Percentiles rank a stretch among this genome's conserved stretches.
phyloP scores from a whole-genome alignment of 805 yeast species.

The Phaffomyces opuntiae region DNA sequence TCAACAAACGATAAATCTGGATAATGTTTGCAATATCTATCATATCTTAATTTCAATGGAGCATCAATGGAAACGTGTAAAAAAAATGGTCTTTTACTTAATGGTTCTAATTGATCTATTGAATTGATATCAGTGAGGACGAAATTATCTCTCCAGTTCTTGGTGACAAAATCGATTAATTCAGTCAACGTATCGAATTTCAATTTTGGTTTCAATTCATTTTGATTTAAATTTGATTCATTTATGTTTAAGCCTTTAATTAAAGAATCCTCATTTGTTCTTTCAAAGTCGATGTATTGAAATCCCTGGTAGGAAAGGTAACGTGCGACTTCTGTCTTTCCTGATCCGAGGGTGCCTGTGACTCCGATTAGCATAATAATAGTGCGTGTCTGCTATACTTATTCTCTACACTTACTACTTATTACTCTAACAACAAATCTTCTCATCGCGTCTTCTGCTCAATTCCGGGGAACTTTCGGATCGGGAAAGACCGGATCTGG shows the following conservation, averaged over 20 bases:
- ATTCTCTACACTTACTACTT: too few relatives aligned
- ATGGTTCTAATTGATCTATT: constrained; percentile 34
- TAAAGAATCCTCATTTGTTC: constrained; percentile 2
- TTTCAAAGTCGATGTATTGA: constrained; percentile 24
- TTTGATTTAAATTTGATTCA: constrained; percentile 7
- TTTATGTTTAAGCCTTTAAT: constrained; percentile 12
- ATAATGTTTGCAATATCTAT: constrained; percentile 23
- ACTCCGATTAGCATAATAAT: constrained; percentile 61
- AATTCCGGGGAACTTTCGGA: too few relatives aligned
- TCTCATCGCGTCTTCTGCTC: too few relatives aligned
- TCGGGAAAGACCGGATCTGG: too few relatives aligned
- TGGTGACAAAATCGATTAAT: constrained; percentile 55
- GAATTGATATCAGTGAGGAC: constrained; percentile 49
- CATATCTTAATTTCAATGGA: constrained; percentile 44
- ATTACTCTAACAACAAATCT: too few relatives aligned
- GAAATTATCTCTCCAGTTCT: constrained; percentile 54
- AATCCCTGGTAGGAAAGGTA: constrained; percentile 54
- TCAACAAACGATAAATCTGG: constrained; percentile 18
- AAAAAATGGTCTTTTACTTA: constrained; percentile 74
- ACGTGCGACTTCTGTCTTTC: constrained; percentile 55
- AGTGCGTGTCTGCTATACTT: too few relatives aligned
- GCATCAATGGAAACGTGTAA: constrained; percentile 76
- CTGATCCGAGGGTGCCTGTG: constrained; percentile 63
- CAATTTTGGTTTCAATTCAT: constrained; percentile 17
- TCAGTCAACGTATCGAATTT: constrained; percentile 35